phyloP scores from a whole-genome alignment of 1,284 basidiomycete genomes.

The Apiotrichum sp. region DNA sequence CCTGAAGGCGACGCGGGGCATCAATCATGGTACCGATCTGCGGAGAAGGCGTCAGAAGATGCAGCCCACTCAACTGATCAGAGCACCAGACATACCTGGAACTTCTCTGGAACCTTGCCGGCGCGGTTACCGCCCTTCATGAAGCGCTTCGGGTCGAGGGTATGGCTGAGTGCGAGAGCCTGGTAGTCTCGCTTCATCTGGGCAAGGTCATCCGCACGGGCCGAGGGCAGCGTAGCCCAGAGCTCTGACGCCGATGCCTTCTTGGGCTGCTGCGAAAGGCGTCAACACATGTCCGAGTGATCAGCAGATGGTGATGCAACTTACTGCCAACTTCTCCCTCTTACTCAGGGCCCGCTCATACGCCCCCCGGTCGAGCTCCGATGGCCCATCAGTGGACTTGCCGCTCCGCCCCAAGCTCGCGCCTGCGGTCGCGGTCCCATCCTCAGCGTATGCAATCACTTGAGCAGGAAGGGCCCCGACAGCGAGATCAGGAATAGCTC shows the following conservation, averaged over 20 bases:
- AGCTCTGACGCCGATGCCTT: constrained; percentile 69
- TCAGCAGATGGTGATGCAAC: constrained; percentile 4
- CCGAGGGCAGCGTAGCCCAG: constrained; percentile 90
- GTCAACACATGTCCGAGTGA: no score
- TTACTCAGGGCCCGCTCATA: constrained; percentile 50
- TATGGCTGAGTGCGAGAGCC: constrained; percentile 81
- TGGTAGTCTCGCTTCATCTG: constrained; percentile 86
- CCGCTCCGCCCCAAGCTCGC: background rate
- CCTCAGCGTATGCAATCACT: constrained; percentile 47
- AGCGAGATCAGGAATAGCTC: constrained; percentile 49
- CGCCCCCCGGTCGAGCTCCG: constrained; percentile 40
- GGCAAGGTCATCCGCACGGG: constrained; percentile 70
- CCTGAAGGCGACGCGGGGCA: constrained; percentile 67
- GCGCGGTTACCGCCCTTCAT: constrained; percentile 79
- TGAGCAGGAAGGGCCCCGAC: constrained; percentile 54
- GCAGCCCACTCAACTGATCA: constrained; percentile 3
- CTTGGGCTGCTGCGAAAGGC: constrained; percentile 48
- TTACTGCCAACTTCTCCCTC: constrained; percentile 38
- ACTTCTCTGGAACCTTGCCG: constrained; percentile 70
- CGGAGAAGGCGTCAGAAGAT: background rate
- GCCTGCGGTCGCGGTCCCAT: constrained; percentile 27
- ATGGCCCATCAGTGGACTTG: background rate
- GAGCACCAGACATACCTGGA: constrained; percentile 56
- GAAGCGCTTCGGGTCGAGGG: constrained; percentile 93
- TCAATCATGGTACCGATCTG: constrained; percentile 85